Base-by-base conservation (phyloP, 305 asterid species). In the Fraxinus sp. region DNA sequence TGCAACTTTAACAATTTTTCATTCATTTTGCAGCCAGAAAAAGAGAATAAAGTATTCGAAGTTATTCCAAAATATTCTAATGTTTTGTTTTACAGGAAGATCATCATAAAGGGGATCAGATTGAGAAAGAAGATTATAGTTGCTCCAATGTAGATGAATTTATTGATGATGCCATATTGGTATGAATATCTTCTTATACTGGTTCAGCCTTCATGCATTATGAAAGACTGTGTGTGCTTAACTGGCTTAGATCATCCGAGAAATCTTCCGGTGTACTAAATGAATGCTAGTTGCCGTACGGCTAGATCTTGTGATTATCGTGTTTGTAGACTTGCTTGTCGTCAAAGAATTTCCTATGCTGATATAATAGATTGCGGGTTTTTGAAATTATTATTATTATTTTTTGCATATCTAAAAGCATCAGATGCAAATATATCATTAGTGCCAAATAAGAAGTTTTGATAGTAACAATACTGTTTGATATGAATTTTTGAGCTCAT, bases 91-190 rank as follows among this genome's bases (percentile, higher is more conserved):
- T 57, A 85, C 81, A 93, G 97, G 90, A 89, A 72, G 84, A 36
- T 86, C 79, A 43, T 79, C 10, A 26, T 37, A 79, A 77, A 62
- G 86, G 83, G 71, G 89, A 73, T 84, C 71, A 3, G 66, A 55
- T 74, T 28, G 91, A 86, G 82, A 79, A 66, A 66, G 93, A 89
- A 64, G 93, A 87, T 43, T 85, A 86, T 80, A 78, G 82, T 55
- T 85, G 84, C 86, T 91, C 85, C 52, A 84, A 43, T 35, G 88
- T 82, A 46, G 93, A 87, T 43, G 93, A 82, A 39, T 76, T 83
- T 32, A 33, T 78, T 37, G 97, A 94, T 86, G 72, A 84, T 83
- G 97, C 94, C 35, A 81, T 86, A 33, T 82, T 91, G 79, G 97
- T 94, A 89, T 78, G 85, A 75, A 76, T 13, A 52, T 62, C 62